Conservation (phyloP, 129 eudicot species). For the Sambucus nigra region DNA sequence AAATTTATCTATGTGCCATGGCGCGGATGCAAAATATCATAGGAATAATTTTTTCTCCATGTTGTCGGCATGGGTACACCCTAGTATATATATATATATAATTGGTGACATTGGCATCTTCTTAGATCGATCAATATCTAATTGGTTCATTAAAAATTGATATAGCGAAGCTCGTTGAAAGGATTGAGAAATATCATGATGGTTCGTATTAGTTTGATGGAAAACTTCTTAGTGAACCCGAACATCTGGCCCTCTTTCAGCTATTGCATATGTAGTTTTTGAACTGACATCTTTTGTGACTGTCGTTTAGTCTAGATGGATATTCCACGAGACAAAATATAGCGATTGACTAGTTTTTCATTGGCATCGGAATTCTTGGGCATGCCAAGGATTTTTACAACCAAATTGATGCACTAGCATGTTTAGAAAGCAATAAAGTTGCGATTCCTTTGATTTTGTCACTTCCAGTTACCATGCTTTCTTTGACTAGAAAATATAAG, state of each 20-base stretch:
- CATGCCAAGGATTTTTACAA: slow-evolving; percentile 68
- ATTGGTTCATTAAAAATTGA: slow-evolving; percentile 60
- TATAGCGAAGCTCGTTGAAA: slow-evolving; percentile 75
- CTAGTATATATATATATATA: no score
- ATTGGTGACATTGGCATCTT: slow-evolving; percentile 70
- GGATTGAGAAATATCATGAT: slow-evolving; percentile 82
- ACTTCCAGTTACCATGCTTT: slow-evolving; percentile 76
- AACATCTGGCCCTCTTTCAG: slow-evolving; percentile 68
- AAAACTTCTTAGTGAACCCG: no score
- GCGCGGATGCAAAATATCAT: no score
- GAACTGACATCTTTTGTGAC: slow-evolving; percentile 64
- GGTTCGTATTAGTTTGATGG: slow-evolving; percentile 91
- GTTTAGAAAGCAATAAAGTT: slow-evolving; percentile 66
- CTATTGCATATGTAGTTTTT: slow-evolving; percentile 70
- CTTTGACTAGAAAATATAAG: slow-evolving; percentile 56
- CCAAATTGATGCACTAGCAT: slow-evolving; percentile 70
- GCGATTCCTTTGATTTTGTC: slow-evolving; percentile 71
- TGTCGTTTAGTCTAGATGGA: slow-evolving; percentile 48
- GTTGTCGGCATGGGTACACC: no score
- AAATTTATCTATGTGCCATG: no score
- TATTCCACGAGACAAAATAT: slow-evolving; percentile 74
- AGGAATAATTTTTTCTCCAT: no score
- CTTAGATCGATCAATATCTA: slow-evolving; percentile 51
- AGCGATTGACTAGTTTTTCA: slow-evolving; percentile 90
- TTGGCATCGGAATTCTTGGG: slow-evolving; percentile 76